These are phyloP conservation scores for Cercospora citrullina DNA, from an alignment of 2,329 filamentous ascomycete species.

Conservation along the genomic window DNA sequence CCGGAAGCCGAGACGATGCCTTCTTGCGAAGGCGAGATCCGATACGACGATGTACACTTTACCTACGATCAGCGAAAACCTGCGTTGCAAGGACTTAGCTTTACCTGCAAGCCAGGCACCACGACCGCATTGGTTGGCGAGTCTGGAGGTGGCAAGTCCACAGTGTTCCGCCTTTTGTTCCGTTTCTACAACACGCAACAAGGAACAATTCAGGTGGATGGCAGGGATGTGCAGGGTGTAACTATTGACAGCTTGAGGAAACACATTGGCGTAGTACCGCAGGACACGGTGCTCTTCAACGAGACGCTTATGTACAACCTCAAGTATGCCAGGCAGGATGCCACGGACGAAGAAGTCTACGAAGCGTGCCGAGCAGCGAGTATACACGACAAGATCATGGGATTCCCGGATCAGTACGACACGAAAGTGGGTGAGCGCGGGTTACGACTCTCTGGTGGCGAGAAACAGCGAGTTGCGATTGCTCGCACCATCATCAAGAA, in stretches of 20 bases:
- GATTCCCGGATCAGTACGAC: slow-evolving; percentile 82
- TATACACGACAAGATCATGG: slow-evolving; percentile 88
- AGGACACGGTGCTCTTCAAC: slow-evolving; percentile 94
- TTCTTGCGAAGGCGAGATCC: slow-evolving; percentile 75
- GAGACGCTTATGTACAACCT: slow-evolving; percentile 94
- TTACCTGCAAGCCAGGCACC: slow-evolving; percentile 83
- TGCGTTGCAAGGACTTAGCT: slow-evolving; percentile 78
- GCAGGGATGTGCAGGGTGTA: slow-evolving; percentile 71
- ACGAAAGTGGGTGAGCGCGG: slow-evolving; percentile 92
- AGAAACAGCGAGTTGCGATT: slow-evolving; percentile 92
- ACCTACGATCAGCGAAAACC: slow-evolving; percentile 85
- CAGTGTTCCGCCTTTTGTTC: slow-evolving; percentile 91
- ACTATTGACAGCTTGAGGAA: slow-evolving; percentile 91
- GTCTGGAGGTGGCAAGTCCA: slow-evolving; percentile 95
- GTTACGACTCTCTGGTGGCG: slow-evolving; percentile 80
- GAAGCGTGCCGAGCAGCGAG: slow-evolving; percentile 81
- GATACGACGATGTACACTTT: slow-evolving; percentile 87
- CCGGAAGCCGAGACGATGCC: slow-evolving; percentile 63
- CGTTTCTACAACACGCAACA: slow-evolving; percentile 87
- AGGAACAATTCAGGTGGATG: slow-evolving; percentile 82
- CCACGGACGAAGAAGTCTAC: slow-evolving; percentile 78
- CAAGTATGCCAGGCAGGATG: slow-evolving; percentile 79
- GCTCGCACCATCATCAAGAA: slow-evolving; percentile 91
- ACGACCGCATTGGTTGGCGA: slow-evolving; percentile 96
- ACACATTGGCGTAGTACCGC: slow-evolving; percentile 93